Evolutionary conservation across 2,329 filamentous ascomycete genomes (phyloP), one percentile per base, ranked within the genome.

Genomic region (Penicillium sp.): DNA sequence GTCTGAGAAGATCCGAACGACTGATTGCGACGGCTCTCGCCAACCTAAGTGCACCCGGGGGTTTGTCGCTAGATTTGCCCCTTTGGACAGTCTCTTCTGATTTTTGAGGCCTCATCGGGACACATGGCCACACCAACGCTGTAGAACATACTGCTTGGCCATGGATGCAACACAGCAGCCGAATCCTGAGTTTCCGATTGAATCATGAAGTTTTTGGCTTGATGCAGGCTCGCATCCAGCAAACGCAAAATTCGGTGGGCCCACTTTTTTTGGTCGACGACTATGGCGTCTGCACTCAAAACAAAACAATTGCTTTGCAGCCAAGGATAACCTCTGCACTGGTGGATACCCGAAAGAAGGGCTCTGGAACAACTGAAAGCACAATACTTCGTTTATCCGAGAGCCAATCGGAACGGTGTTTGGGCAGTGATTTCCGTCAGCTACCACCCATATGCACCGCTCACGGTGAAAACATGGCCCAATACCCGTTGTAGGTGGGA

Each of bases 301-400:
- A 24, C 24, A 24, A 24, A 24, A 24, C 24, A 6, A 24, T 24
- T 24, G 24, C 24, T 24, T 38, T 47, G 45, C 21, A 47, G 45
- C 32, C 21, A 13, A 38, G 4, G 31, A 47, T 34, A 38, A 18
- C 27, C 8, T 13, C 18, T 47, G 21, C 14, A 22, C 45, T 38
- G 6, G 9, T 24, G 45, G 45, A 38, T 47, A 36, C 31, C 6
- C 31, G 18, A 38, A 47, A 10, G 18, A 18, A 14, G 44, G 21
- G 44, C 10, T 24, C 18, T 16, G 42, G 42, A 9, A n/a, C 22
- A 45, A 16, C 43, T 45, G 43, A 45, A 45, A 45, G 27, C 27
- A 38, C 21, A 47, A 47, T 47, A 47, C 45, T 47, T 32, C 18
- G 24, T 47, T 47, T 38, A 47, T 38, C 45, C 32, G 45, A 32